Evolutionary conservation across 2,329 filamentous ascomycete genomes (phyloP).

Genomic region (Amauroascus verrucosus): DNA sequence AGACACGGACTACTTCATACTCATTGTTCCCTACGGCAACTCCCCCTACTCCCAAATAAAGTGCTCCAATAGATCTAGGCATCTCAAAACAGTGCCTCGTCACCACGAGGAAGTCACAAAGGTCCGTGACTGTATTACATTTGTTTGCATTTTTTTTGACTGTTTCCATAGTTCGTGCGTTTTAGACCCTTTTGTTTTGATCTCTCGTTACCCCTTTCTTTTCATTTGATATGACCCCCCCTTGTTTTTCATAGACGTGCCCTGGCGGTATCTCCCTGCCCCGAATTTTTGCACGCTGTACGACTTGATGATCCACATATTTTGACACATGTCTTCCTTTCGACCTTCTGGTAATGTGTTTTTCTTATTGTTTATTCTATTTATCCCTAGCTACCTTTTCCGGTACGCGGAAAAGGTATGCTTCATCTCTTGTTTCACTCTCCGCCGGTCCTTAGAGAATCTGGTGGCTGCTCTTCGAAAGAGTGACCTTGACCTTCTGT

Average conservation of each 20-base stretch:
- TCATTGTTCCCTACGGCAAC: conserved; percentile 33
- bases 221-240: conserved; percentile 8
- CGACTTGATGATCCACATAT: conserved; percentile 14
- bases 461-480: not conserved
- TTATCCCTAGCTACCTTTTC: not conserved
- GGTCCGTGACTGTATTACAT: not conserved
- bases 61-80: not conserved
- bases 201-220: not conserved
- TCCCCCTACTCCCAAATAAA: conserved; percentile 13
- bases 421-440: not conserved
- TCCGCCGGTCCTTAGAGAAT: not conserved
- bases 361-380: conserved; percentile 6
- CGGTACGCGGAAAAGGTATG: not conserved
- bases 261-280: not conserved
- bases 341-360: conserved; percentile 10
- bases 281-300: conserved; percentile 5
- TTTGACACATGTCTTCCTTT: not conserved
- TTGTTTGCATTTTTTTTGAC: not conserved
- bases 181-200: conserved; percentile 1
- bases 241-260: not conserved
- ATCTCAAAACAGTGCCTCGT: no score
- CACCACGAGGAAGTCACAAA: not conserved
- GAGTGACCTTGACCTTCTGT: not conserved
- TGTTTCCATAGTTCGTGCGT: not conserved
- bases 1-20: conserved; percentile 36